Evolutionary conservation across 306 rosid genomes (phyloP), one percentile per base, ranked within the genome.

Genomic region (Dryas alaskensis): DNA sequence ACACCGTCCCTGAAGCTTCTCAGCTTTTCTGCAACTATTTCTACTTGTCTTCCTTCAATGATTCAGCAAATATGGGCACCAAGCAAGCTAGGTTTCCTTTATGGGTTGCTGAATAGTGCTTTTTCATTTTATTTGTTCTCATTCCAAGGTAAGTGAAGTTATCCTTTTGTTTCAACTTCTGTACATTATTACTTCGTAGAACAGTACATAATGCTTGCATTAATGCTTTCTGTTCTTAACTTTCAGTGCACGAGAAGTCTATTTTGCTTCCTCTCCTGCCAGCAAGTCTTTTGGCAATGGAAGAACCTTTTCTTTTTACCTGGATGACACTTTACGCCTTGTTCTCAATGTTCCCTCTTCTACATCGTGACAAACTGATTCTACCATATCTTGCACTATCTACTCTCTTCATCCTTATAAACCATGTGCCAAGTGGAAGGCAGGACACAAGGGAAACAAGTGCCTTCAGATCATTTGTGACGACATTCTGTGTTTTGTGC

Each of bases 201-300:
- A 22, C 19, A 47, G 44, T 8, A 42, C 19, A 39, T 77, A 65
- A 76, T 12, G 7, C 52, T 19, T 47, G 43, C 75, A 73, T 72
- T 73, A 22, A 22, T 22, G 22, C 22, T 22, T 22, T 22, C n/a
- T 55, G 10, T 57, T 67, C 19, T 10, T 2, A 52, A 65, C 37
- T 73, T 59, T 17, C 95, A 94, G 99, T 94, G 86, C 97, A 92
- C 44, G 99, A 94, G 82, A 94, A 94, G 86, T 94, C 96, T 43
- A 89, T 94, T 79, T 77, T 92, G 81, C 79, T 94, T 60, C 98
- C 96, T 61, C 92, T 91, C 84, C 88, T 94, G 73, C 98, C 98
- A 4, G 95, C 90, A 57, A 94, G 81, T 78, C 86, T 89, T 71
- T 81, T 91, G 61, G 99, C 98, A 60, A 53, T 78, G 69, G 92